Evolutionary conservation across 805 yeast species (phyloP), one percentile per base, ranked within the genome.

Genomic region (Cyberlindnera bimundalis): DNA sequence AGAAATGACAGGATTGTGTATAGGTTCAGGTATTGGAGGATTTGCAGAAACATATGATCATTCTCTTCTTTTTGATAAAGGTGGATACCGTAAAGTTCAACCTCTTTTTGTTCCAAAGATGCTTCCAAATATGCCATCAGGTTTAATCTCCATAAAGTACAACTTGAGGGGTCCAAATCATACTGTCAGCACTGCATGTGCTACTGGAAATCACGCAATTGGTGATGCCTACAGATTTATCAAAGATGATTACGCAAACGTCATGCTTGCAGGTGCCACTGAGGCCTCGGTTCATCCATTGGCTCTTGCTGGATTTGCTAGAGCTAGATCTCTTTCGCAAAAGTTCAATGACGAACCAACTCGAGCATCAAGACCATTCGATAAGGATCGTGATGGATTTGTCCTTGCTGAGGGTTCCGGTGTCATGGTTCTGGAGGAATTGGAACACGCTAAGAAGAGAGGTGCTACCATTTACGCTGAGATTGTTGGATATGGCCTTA

Each of bases 361-460:
- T 5, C 63, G 65, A 23, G 86, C 95, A 0, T 84, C 95, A 6
- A 66, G 96, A 43, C 99, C 99, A 0, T 93, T 93, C 61, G 99
- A 93, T 57, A 59, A 60, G 12, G 62, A 67, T 2, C 65, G 99
- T 45, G 73, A 72, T 42, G 99, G 99, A 4, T 93, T 93, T 63
- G 96, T 93, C 0, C 69, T 93, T 24, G 82, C 96, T 23, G 99
- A 93, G 67, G 99, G 99, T 2, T 71, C 91, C 14, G 98, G 96
- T 4, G 73, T 87, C 1, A 47, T 95, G 30, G 67, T 91, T 1
- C 58, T 93, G 29, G 98, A 93, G 59, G 77, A 75, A 13, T 66
- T 85, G 43, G 81, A 84, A 26, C 93, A 84, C 62, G 98, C 97
- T 0, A 46, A 68, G 28, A 58, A 55, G 1, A 70, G 95, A 50